A percentile compares a stretch with the other conserved stretches of the same genome.
Evolutionary conservation across 306 rosid genomes (phyloP).

Genomic region (Cicer yamashitae): DNA sequence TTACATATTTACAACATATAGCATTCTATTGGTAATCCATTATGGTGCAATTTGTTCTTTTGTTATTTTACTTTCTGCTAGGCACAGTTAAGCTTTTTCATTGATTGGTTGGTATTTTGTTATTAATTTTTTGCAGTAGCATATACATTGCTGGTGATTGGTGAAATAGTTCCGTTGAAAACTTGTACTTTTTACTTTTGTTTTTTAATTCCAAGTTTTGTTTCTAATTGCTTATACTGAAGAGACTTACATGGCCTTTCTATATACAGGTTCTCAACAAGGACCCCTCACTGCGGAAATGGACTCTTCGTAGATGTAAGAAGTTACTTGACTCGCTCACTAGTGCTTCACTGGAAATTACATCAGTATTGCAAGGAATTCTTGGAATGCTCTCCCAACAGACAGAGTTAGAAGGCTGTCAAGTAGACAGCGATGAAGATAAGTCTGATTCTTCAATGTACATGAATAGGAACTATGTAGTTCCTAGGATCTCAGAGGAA

Average conservation of each 20-base stretch:
- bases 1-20: no score
- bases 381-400: constrained; percentile 55
- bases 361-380: constrained; percentile 57
- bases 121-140: constrained; percentile 8
- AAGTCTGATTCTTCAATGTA: constrained; percentile 57
- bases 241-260: constrained; percentile 32
- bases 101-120: constrained; percentile 23
- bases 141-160: constrained; percentile 30
- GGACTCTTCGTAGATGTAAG: constrained; percentile 69
- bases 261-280: constrained; percentile 70
- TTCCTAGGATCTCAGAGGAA: constrained; percentile 55
- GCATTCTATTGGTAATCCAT: no score
- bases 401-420: constrained; percentile 55
- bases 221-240: constrained; percentile 22
- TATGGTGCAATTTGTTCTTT: not conserved
- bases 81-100: constrained; percentile 11
- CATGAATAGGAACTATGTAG: constrained; percentile 49
- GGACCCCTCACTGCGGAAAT: constrained; percentile 65
- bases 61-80: constrained; percentile 3
- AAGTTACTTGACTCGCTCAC: constrained; percentile 57
- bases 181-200: constrained; percentile 34
- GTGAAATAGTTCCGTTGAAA: constrained; percentile 6
- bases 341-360: constrained; percentile 53
- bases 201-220: constrained; percentile 19
- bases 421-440: constrained; percentile 69